Percentiles rank a stretch among this genome's conserved stretches.
These are phyloP conservation scores for Nakazawaea ishiwadae DNA, from an alignment of 805 yeast genomes.

Conservation along the genomic window DNA sequence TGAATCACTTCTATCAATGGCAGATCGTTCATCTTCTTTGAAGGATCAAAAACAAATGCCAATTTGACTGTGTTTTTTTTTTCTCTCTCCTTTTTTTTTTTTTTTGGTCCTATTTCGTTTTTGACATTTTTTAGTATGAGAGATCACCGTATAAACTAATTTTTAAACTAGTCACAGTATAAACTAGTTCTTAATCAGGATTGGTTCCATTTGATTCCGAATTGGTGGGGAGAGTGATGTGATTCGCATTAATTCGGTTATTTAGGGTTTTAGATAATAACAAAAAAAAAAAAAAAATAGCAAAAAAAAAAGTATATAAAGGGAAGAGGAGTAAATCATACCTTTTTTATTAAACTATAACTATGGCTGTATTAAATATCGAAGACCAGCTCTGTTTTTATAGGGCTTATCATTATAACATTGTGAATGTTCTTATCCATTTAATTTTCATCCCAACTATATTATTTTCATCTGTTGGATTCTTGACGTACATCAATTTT, in stretches of 20 bases:
- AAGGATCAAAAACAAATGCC: not conserved
- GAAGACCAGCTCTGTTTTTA: constrained; percentile 59
- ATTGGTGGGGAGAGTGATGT: too few species aligned
- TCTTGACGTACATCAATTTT: constrained; percentile 27
- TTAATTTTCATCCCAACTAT: constrained; percentile 77
- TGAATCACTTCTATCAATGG: constrained; percentile 12
- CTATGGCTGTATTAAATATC: constrained; percentile 29
- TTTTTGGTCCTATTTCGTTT: too few species aligned
- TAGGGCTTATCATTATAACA: constrained; percentile 35
- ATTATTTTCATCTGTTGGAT: constrained; percentile 46
- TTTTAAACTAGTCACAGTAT: too few species aligned
- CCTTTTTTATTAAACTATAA: too few species aligned
- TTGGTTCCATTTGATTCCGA: too few species aligned
- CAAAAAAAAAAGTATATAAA: not conserved
- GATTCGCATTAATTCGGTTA: too few species aligned
- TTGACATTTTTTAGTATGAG: too few species aligned
- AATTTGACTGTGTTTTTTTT: not conserved
- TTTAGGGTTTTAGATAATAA: too few species aligned
- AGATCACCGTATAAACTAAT: too few species aligned
- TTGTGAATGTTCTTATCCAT: constrained; percentile 70
- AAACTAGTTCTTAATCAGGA: too few species aligned
- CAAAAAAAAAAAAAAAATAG: too few species aligned
- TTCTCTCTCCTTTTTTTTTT: not conserved
- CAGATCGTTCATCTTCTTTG: not conserved
- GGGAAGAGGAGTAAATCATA: not conserved